Conservation (phyloP, 306 rosid genomes). For the Quercus agrifolia region DNA sequence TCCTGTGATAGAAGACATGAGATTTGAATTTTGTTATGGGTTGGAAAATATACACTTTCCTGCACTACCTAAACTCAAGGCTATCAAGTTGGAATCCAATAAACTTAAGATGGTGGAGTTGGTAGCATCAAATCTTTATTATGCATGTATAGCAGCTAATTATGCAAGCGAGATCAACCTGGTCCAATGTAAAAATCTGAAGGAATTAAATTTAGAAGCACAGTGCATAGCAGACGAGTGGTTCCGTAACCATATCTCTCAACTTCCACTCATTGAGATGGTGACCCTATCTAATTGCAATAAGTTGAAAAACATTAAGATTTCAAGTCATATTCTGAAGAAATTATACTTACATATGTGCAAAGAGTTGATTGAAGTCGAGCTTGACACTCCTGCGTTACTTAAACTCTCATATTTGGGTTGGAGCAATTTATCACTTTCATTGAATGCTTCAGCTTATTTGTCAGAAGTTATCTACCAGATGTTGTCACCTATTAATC, state of each 20-base stretch:
- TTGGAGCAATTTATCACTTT: background rate
- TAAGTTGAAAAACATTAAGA: slow-evolving; percentile 11
- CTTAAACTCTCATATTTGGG: background rate
- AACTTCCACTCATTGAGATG: slow-evolving; percentile 1
- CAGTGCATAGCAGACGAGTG: slow-evolving; percentile 11
- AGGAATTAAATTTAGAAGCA: background rate
- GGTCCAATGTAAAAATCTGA: slow-evolving; percentile 7
- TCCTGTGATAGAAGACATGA: no score
- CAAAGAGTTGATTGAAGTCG: background rate
- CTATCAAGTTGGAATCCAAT: no score
- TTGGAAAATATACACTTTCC: no score
- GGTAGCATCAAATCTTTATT: no score
- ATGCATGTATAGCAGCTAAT: no score
- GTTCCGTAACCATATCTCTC: background rate
- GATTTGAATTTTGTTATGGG: no score
- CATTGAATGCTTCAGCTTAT: background rate
- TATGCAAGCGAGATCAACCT: no score
- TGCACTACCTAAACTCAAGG: no score
- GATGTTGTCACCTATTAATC: background rate
- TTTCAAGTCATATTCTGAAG: background rate
- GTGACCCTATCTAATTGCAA: slow-evolving; percentile 1
- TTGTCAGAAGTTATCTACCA: background rate
- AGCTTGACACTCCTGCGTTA: background rate
- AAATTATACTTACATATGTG: background rate
- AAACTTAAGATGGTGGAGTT: no score